Percentiles rank a stretch among this genome's conserved stretches.
phyloP scores from a whole-genome alignment of 257 asterid genomes.

The Henckelia pumila region DNA sequence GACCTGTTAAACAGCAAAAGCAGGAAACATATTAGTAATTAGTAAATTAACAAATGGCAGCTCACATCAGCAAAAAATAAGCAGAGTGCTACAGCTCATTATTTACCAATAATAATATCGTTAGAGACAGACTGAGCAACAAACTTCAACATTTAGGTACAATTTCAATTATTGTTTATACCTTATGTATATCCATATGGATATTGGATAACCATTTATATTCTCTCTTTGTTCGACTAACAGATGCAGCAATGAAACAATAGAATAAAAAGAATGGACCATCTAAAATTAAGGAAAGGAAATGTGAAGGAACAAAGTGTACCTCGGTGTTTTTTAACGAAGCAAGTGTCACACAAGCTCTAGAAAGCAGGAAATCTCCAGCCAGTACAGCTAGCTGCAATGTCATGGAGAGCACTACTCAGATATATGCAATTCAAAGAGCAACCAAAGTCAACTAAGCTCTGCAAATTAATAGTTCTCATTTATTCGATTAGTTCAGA shows the following conservation, averaged over 20 bases:
- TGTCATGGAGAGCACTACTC: conserved; percentile 21
- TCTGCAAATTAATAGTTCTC: neutral
- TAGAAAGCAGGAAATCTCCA: conserved; percentile 88
- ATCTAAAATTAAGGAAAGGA: conserved; percentile 4
- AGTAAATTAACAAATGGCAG: conserved; percentile 1
- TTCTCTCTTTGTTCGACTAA: neutral
- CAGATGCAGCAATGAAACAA: neutral
- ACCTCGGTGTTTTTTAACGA: conserved; percentile 94
- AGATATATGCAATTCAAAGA: neutral
- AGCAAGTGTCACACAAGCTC: conserved; percentile 97
- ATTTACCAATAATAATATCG: neutral
- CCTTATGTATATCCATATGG: neutral
- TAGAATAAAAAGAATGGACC: neutral
- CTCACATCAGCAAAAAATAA: neutral
- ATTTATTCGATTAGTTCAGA: neutral
- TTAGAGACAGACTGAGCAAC: neutral
- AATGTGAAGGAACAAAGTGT: conserved; percentile 23
- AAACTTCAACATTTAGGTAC: neutral
- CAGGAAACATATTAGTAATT: neutral
- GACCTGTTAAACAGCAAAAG: conserved; percentile 45
- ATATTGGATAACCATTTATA: neutral
- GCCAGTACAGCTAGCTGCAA: conserved; percentile 90
- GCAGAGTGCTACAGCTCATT: neutral
- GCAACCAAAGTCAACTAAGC: neutral
- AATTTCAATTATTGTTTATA: too few relatives aligned